Evolutionary conservation across 1,284 basidiomycete genomes (phyloP).

Genomic region (Ceratorhiza oryzae-sativae): DNA sequence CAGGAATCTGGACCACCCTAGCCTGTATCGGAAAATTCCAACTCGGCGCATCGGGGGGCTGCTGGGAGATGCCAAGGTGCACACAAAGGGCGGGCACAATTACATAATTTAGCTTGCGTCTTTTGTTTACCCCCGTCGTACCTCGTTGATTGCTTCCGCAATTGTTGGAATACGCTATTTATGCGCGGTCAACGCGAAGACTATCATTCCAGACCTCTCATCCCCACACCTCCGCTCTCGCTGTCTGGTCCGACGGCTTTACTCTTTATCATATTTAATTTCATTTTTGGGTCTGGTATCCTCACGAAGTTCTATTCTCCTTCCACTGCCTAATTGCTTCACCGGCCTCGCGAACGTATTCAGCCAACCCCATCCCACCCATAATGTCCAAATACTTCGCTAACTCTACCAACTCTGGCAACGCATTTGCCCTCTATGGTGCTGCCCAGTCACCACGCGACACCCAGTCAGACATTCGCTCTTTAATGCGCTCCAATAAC

Average conservation of each 20-base stretch:
- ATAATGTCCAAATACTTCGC: conserved; percentile 34
- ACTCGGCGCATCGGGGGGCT: not conserved
- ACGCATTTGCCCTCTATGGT: conserved; percentile 33
- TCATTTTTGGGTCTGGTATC: conserved; percentile 34
- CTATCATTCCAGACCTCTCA: conserved; percentile 16
- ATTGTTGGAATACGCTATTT: conserved; percentile 31
- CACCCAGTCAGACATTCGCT: conserved; percentile 37
- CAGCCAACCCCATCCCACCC: not conserved
- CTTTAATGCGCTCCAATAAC: conserved; percentile 30
- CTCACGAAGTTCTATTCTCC: conserved; percentile 11
- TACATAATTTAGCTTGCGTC: conserved; percentile 12
- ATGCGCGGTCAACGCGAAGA: conserved; percentile 2
- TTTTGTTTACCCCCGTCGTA: conserved; percentile 21
- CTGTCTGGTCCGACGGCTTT: conserved; percentile 31
- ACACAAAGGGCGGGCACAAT: conserved; percentile 20
- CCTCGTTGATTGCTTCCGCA: not conserved
- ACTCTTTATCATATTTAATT: conserved; percentile 31
- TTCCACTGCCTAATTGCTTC: not conserved
- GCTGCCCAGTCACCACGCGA: conserved; percentile 37
- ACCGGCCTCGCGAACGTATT: too few species aligned
- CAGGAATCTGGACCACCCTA: not conserved
- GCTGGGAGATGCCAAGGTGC: conserved; percentile 3
- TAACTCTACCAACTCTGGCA: conserved; percentile 15
- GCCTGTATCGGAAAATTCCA: conserved; percentile 4
- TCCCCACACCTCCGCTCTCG: not conserved